Base-by-base conservation (phyloP, 2,329 filamentous ascomycete genomes). In the Scedosporium apiospermum region DNA sequence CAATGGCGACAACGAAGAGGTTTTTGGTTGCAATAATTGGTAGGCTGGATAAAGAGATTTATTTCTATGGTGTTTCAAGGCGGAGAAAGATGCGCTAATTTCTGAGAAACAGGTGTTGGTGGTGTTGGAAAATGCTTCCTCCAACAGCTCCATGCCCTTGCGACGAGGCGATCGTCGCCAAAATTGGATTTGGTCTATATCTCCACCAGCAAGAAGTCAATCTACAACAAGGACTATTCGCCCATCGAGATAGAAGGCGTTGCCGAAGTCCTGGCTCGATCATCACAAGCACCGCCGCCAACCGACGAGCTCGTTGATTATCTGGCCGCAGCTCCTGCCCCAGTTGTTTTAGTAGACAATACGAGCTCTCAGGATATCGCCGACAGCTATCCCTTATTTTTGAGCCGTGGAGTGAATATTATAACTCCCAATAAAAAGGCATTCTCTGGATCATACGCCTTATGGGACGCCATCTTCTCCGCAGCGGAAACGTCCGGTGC, bases 351-450 rank as follows among this genome's bases (percentile, higher is more conserved):
- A 34, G 88, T 99, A 67, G 95, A 99, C 82, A 98, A 98, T 79
- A 99, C 95, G 61, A 96, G 90, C 76, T 93, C 91, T 68, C 88
- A 93, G 69, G 87, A 89, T 66, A 82, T 99, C 34, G 95, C 93
- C 58, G 84, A 90, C 65, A 78, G 84, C 34, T 99, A 99, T 75
- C 93, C 95, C 1, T 75, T 83, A 57, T 90, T 96, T 75, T 80
- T 99, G 65, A 82, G 84, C 70, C 85, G 86, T 66, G 93, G 93
- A 12, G 88, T 99, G 74, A 93, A 87, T 75, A 86, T 99, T 69
- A 91, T 98, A 30, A 99, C 95, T 0, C 93, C 95, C 53, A 99
- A 98, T 82, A 99, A 99, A 81, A 99, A 99, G 78, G 93, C 90
- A 14, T 99, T 99, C 77, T 96, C 91, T 0, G 87, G 89, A 63